Evolutionary conservation across 257 asterid genomes (phyloP), one percentile per base, ranked within the genome.

Genomic region (Solanum tacnaense): DNA sequence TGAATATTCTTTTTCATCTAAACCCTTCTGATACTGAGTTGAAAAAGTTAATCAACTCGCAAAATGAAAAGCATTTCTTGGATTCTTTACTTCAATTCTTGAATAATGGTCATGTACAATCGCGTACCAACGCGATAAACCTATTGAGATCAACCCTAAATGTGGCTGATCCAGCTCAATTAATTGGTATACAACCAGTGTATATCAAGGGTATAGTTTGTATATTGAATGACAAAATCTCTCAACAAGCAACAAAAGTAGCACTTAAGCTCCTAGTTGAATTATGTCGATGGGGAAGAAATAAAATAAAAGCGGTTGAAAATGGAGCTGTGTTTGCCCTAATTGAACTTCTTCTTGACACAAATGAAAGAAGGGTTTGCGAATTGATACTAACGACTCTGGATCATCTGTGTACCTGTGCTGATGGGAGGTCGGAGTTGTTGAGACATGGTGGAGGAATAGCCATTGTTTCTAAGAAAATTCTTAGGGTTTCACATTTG

Each of bases 401-500:
- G 90, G 96, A 96, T 79, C 98, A 92, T 89, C 91, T 96, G 1
- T 96, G 98, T 86, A 58, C 93, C 18, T 93, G 98, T 74, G 98
- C 98, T 1, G 98, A 95, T 56, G 98, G 98, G 10, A 91, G 98
- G 4, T 96, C 98, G 0, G 94, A 93, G 89, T 90, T 96, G 70
- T 86, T 96, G 87, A 87, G 88, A 20, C 98, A 96, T 39, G 96
- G 92, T 3, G 98, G 93, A 1, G 98, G 98, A 0, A 39, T 95
- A 18, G 98, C 98, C 5, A 44, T 95, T 3, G 96, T 96, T 4
- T 96, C 98, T 5, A 95, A 94, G 94, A 95, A 94, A 58, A 93
- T 96, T 5, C 94, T 94, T 46, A 92, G 98, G 95, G 96, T 95
- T 88, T 96, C 98, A 11, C 89, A 87, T 10, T 91, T 83, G 82